Evolutionary conservation across 768 basidiomycete species (phyloP), one percentile per base, ranked within the genome.

Genomic region (Hericium rajendrae): DNA sequence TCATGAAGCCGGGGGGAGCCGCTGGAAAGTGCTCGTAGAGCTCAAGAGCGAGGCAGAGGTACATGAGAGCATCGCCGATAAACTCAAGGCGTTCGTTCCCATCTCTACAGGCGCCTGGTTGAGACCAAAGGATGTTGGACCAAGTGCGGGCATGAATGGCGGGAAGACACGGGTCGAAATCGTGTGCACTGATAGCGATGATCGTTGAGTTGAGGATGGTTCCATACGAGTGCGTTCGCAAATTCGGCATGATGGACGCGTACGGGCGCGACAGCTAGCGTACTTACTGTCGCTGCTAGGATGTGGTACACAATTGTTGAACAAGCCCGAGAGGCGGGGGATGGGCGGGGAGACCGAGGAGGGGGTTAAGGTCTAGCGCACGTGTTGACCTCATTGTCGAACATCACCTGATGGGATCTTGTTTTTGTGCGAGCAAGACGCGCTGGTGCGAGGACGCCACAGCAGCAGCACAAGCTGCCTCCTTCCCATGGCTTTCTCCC

Each of bases 11-110:
- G 6, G 68, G 67, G 10, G 57, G 51, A 9, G 65, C 69, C 9
- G 63, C 41, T 8, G 69, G 69, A 13, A 61, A 51, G 53, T 65
- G 62, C 16, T 64, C 64, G 57, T 72, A 74, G 1, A 80, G 69
- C 55, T 70, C 69, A 46, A 72, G 67, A 11, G 74, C 73, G 16
- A 78, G 66, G 32, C 70, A 66, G 57, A 74, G 71, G 59, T 75
- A 71, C 69, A 79, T 77, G 54, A 76, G 65, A 28, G 75, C 73
- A 55, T 78, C 78, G 4, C 78, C 78, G 12, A 78, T 60, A 62
- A 77, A 78, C 62, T 79, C 78, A 49, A 78, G 57, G 26, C 76
- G 69, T 38, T 78, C 73, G 63, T 72, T 71, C 62, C 71, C 69
- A 26, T 51, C 16, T 8, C 37, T 26, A 18, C 22, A 13, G 54